Evolutionary conservation across 2,329 filamentous ascomycete species (phyloP), one percentile per base, ranked within the genome.

Genomic region (Cryoendolithus antarcticus): DNA sequence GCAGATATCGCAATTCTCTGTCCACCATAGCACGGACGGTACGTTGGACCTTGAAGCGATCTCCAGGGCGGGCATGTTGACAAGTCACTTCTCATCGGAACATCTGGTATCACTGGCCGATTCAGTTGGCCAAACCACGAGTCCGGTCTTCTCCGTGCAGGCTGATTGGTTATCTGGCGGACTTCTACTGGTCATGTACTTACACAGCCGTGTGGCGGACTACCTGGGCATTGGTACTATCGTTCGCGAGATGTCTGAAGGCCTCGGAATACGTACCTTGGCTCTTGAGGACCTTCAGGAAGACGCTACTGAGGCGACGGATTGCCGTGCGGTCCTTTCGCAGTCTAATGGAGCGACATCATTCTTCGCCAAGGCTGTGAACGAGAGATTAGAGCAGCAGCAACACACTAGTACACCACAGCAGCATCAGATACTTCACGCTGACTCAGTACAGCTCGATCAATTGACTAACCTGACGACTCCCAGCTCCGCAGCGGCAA

Each of bases 171-270:
- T 52, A 41, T 10, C 42, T 6, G 46, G 45, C 11, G 49, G 48
- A 12, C 41, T 52, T 5, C 13, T 54, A 13, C 39, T 51, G 6
- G 42, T 40, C 15, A 34, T 54, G 21, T 49, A 39, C 30, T 32
- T 54, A 3, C 46, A 52, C 28, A 45, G 50, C 21, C 41, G 44
- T 1, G 45, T 50, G 4, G 46, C 44, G 4, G 48, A 52, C 35
- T 39, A 46, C 13, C 19, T 40, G 6, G 42, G 48, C 4, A 28
- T 53, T 6, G 35, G 32, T 19, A 32, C 39, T 4, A 44, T 49
- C 29, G 38, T 52, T 10, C 39, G 42, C 7, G 21, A 38, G 35
- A 47, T 51, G 48, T 50, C 42, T 27, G 41, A 47, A 12, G 27
- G 31, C 6, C 11, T 39, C 9, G 36, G 33, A 7, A 4, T 21